Conservation (phyloP, 2,329 filamentous ascomycete genomes). For the Scytalidium lignicola region DNA sequence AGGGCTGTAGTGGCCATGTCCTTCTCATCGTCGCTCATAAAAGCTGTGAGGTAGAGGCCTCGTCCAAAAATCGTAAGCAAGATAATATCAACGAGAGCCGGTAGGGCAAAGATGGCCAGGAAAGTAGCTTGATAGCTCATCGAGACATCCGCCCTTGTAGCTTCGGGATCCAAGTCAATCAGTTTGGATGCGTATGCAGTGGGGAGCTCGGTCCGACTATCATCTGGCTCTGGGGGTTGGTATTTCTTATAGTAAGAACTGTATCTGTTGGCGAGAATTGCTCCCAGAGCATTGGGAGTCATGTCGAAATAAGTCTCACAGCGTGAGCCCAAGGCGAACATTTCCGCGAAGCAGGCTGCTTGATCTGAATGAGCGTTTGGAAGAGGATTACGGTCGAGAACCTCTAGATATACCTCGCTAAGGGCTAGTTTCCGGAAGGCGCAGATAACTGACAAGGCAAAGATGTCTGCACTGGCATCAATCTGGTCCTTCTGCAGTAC, state of each 20-base stretch:
- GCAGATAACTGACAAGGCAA: conserved; percentile 53
- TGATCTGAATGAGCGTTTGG: conserved; percentile 57
- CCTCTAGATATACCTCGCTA: conserved; percentile 59
- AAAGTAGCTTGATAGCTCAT: conserved; percentile 47
- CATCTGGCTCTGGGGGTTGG: conserved; percentile 23
- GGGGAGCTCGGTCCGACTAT: conserved; percentile 42
- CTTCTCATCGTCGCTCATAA: conserved; percentile 45
- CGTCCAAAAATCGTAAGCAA: conserved; percentile 53
- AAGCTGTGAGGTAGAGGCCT: conserved; percentile 54
- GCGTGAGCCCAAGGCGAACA: conserved; percentile 57
- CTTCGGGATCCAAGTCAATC: conserved; percentile 45
- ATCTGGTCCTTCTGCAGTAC: conserved; percentile 27
- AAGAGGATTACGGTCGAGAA: conserved; percentile 55
- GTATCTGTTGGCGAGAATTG: conserved; percentile 35
- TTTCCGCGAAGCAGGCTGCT: conserved; percentile 57
- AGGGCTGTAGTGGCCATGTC: conserved; percentile 49
- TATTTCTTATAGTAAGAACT: conserved; percentile 34
- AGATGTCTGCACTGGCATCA: conserved; percentile 46
- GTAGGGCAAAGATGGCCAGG: conserved; percentile 56
- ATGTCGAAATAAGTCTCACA: conserved; percentile 60
- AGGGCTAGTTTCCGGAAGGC: conserved; percentile 50
- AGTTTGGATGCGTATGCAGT: conserved; percentile 47
- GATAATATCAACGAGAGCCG: conserved; percentile 55
- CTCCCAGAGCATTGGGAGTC: conserved; percentile 41
- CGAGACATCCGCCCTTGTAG: conserved; percentile 37